Percentiles rank a stretch among this genome's conserved stretches.
phyloP scores from a whole-genome alignment of 768 basidiomycete genomes.

The Suillus occidentalis region DNA sequence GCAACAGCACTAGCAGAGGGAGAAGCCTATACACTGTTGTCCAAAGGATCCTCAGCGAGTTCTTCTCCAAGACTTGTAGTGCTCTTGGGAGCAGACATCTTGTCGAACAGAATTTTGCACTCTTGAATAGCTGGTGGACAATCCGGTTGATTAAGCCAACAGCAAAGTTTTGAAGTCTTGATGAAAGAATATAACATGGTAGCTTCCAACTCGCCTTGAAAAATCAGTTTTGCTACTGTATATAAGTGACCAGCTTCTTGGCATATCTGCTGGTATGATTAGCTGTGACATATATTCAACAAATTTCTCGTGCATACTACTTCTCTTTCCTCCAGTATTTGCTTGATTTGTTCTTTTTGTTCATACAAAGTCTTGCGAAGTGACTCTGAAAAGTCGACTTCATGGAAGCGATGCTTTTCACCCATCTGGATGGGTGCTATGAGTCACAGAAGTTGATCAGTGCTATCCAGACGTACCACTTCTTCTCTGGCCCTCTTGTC shows the following conservation, averaged over 20 bases:
- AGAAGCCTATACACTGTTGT: not conserved
- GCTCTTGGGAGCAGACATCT: not conserved
- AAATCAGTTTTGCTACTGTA: not conserved
- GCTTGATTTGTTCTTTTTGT: too few relatives aligned
- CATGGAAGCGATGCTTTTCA: not conserved
- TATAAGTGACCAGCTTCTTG: not conserved
- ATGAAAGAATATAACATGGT: slow-evolving; percentile 11
- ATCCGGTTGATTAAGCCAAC: slow-evolving; percentile 12
- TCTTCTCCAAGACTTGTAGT: too few relatives aligned
- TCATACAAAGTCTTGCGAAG: slow-evolving; percentile 4
- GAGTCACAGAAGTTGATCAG: not conserved
- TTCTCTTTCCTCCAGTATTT: too few relatives aligned
- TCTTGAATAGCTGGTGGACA: slow-evolving; percentile 11
- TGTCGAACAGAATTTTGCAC: slow-evolving; percentile 10
- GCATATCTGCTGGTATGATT: not conserved
- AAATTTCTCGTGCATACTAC: too few relatives aligned
- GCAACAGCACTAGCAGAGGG: not conserved
- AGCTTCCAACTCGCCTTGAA: slow-evolving; percentile 9
- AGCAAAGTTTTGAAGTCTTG: slow-evolving; percentile 13
- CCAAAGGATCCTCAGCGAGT: not conserved
- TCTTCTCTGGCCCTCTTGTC: not conserved
- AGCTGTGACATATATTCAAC: not conserved
- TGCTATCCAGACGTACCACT: not conserved
- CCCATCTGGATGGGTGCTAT: not conserved
- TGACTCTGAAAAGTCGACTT: slow-evolving; percentile 4